Base-by-base conservation (phyloP, 2,329 filamentous ascomycete genomes). In the Colletotrichum navitas region DNA sequence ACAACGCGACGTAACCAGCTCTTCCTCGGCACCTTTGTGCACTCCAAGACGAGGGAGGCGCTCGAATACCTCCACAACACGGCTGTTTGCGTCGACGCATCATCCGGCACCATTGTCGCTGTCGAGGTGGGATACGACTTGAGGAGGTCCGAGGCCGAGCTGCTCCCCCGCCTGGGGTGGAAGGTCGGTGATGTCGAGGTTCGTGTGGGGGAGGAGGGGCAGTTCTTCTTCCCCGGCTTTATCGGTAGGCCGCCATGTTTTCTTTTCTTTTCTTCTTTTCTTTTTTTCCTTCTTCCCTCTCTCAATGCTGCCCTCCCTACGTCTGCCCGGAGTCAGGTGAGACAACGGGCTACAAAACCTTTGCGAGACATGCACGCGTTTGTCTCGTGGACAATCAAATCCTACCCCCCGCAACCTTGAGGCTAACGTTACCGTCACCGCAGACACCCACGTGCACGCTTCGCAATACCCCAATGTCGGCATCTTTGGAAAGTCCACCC, bases 401-500 rank as follows among this genome's bases (percentile, higher is more conserved):
- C 36, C 34, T 51, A 29, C 43, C 18, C 52, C 58, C 32, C 34
- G 26, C 49, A 16, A 8, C 36, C 14, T 60, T 14, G 36, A 29
- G 10, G 41, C 52, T 63, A 61, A 69, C 68, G 6, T 8, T 36
- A 54, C 36, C 43, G 26, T n/a, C 21, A 34, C 29, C 7, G 16
- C 73, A 95, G 95, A 99, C 81, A 97, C 96, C 0, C 96, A 99
- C 80, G 93, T 97, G 69, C 96, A 99, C 80, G 96, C 96, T 11
- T 89, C 95, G 0, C 96, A 99, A 83, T 98, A 97, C 77, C 94
- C 95, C 69, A 99, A 99, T 78, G 90, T 90, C 1, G 96, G 96
- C 71, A 92, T 99, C 74, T 98, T 98, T 79, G 96, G 96, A 77
- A 96, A 95, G 75, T 92, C 93, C 0, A 98, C 95, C 0, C 90